phyloP scores from a whole-genome alignment of 805 yeast species.

The Nadsonia fulvescens region DNA sequence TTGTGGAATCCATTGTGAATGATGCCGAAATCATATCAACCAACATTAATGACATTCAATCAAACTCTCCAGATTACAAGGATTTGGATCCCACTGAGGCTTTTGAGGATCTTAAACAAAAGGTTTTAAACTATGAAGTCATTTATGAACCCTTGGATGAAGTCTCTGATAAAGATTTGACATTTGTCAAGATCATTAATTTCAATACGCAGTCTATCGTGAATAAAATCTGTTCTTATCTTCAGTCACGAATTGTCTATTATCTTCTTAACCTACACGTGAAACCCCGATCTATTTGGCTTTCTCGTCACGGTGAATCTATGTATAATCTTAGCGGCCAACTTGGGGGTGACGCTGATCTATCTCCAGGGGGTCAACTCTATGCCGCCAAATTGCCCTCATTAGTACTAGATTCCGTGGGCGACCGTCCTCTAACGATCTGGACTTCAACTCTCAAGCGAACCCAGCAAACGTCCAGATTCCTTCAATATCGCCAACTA shows the following conservation, averaged over 20 bases:
- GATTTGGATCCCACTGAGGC: conserved; percentile 57
- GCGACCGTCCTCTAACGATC: conserved; percentile 45
- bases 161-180: conserved; percentile 32
- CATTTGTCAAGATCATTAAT: conserved; percentile 77
- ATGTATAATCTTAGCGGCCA: conserved; percentile 82
- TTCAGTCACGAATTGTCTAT: conserved; percentile 84
- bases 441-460: conserved; percentile 90
- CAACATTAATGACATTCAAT: conserved; percentile 72
- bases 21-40: conserved; percentile 60
- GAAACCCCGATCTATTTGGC: conserved; percentile 81
- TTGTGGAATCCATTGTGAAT: conserved; percentile 82
- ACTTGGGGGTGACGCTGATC: conserved; percentile 85
- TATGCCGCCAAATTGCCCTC: conserved; percentile 72
- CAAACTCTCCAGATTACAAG: conserved; percentile 68
- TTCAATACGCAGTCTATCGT: conserved; percentile 77
- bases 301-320: conserved; percentile 92
- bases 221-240: conserved; percentile 71
- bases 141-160: conserved; percentile 62
- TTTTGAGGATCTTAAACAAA: conserved; percentile 46
- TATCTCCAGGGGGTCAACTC: conserved; percentile 67
- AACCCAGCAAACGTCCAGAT: conserved; percentile 83
- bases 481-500: conserved; percentile 61
- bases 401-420: conserved; percentile 43
- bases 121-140: conserved; percentile 58
- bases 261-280: conserved; percentile 91